A percentile compares a stretch with the other conserved stretches of the same genome.
Conservation (phyloP, 2,329 filamentous ascomycete species). For the Exophiala xenobiotica region DNA sequence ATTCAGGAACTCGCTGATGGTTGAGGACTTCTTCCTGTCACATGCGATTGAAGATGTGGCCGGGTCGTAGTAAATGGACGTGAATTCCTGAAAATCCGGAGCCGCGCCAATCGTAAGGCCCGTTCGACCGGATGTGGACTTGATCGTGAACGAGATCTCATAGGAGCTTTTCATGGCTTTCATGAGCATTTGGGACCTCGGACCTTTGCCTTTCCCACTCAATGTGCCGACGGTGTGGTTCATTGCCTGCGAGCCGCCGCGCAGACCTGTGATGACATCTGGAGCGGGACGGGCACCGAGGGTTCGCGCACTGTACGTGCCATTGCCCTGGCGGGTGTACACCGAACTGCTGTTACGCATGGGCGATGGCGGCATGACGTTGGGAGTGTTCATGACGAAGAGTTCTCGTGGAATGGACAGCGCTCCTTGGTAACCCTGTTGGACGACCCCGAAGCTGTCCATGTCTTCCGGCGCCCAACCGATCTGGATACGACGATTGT, state of each 20-base stretch:
- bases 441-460: neutral
- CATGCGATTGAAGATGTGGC: conserved; percentile 42
- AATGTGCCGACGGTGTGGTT: neutral
- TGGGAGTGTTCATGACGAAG: conserved; percentile 38
- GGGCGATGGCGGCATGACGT: conserved; percentile 31
- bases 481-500: conserved; percentile 13
- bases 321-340: conserved; percentile 11
- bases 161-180: neutral
- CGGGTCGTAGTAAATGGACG: conserved; percentile 42
- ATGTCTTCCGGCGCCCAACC: conserved; percentile 8
- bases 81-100: conserved; percentile 28
- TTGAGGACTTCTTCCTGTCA: conserved; percentile 38
- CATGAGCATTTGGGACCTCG: neutral
- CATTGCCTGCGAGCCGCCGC: conserved; percentile 1
- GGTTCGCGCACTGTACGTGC: conserved; percentile 44
- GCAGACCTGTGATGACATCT: conserved; percentile 10
- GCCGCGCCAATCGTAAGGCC: conserved; percentile 10
- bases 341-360: conserved; percentile 1
- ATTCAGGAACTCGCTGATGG: conserved; percentile 33
- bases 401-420: conserved; percentile 48
- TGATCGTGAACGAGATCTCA: conserved; percentile 6
- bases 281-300: conserved; percentile 39
- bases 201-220: neutral
- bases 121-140: conserved; percentile 5
- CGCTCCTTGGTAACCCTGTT: conserved; percentile 35